Base-by-base conservation (phyloP, 176 grass and related monocot genomes). In the Guadua angustifolia region DNA sequence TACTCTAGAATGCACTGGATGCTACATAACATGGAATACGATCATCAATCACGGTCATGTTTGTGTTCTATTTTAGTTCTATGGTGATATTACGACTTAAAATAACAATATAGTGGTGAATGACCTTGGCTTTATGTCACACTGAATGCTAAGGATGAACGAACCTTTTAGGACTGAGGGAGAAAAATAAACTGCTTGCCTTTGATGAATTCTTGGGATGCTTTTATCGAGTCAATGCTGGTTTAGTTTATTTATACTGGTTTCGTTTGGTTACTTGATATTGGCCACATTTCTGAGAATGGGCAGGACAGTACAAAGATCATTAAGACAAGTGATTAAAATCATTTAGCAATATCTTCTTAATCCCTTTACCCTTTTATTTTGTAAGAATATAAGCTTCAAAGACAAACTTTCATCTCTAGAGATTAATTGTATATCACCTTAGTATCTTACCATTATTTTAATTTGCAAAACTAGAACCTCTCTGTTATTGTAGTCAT, bases 111-210 rank as follows among this genome's bases (percentile, higher is more conserved):
- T 22, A 61, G 17, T 22, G 43, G 58, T 29, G 11, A 1, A 52
- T 71, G 18, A 19, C 45, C 35, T 15, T 4, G n/a, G 59, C 2
- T 26, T 74, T 35, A 85, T 60, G 12, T 24, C 43, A 66, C 19
- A 38, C 2, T 84, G 25, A 57, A 60, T 69, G 40, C 14, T 74
- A 80, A 59, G 32, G n/a, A 74, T 51, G 49, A 21, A 14, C 24
- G 65, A 81, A 32, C 47, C 17, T 64, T 76, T 53, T 62, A 24
- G 71, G 38, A 85, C 5, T 1, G 21, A 56, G 11, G 35, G 24
- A 49, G 21, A 63, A 79, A 80, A 74, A 84, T 75, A 64, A 88
- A 2, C 14, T 78, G 18, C 64, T 60, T 53, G 18, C 44, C 39
- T 32, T 83, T 16, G 24, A 49, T 38, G 25, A 22, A 25, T 60